These are phyloP conservation scores for Esteya vermicola DNA, from an alignment of 2,329 filamentous ascomycete genomes.

Conservation along the genomic window DNA sequence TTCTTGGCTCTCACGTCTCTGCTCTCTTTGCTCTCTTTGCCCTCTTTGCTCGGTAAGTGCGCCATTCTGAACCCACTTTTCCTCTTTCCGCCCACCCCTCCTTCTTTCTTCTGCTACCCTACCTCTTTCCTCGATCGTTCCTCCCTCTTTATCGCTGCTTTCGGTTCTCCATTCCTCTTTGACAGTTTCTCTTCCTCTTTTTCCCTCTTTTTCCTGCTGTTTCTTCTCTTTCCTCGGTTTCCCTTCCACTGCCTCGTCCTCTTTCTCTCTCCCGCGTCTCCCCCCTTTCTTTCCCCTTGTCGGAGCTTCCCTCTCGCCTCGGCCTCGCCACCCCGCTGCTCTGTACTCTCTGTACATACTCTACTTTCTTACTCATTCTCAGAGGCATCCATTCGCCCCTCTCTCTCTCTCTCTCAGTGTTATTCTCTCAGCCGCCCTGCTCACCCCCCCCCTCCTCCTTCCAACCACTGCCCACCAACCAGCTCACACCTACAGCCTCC, in stretches of 20 bases:
- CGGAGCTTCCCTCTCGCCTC: background rate
- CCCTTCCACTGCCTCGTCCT: background rate
- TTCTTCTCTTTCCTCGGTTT: background rate
- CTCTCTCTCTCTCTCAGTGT: background rate
- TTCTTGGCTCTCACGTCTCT: background rate
- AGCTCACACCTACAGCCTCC: slow-evolving; percentile 17
- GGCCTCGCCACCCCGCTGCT: background rate
- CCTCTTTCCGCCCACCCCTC: slow-evolving; percentile 1
- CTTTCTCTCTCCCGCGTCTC: slow-evolving; percentile 4
- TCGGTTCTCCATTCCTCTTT: slow-evolving; percentile 3
- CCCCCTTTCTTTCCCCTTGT: background rate
- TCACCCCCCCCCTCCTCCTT: background rate
- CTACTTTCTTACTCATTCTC: slow-evolving; percentile 1
- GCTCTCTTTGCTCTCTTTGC: no score
- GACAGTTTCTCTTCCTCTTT: background rate
- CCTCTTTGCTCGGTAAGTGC: background rate
- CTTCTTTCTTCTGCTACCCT: background rate
- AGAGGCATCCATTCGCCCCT: background rate
- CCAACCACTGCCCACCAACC: slow-evolving; percentile 4
- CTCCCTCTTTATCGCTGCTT: slow-evolving; percentile 9
- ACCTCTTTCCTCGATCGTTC: background rate
- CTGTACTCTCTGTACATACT: slow-evolving; percentile 6
- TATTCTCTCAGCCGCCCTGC: background rate
- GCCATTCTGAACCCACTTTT: background rate
- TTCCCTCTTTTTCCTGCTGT: background rate